Base-by-base conservation (phyloP, 2,329 filamentous ascomycete genomes). In the Sporothrix euskadiensis region DNA sequence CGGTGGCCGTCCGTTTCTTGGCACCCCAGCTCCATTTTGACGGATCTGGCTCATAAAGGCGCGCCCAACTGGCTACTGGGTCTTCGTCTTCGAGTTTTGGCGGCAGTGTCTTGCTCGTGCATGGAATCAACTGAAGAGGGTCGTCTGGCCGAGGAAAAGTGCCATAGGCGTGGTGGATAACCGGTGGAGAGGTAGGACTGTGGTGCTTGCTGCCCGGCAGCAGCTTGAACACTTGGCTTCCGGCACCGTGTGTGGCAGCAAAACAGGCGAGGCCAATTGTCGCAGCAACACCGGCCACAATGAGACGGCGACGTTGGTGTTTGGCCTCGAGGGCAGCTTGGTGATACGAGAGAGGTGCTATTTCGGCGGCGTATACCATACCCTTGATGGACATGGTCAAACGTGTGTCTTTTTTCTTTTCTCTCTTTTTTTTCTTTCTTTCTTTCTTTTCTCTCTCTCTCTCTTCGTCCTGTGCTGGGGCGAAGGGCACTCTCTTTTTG, bases 101-200 rank as follows among this genome's bases (percentile, higher is more conserved):
- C 9, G 81, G 82, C 4, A 82, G n/a, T 0, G 83, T 84, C 8
- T 71, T 68, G 54, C 80, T 78, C 4, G 84, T 86, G 78, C 85
- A 86, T 2, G 85, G 85, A 1, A 86, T 78, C 76, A 86, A 84
- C 7, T 75, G 83, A 73, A 87, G 86, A 0, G 83, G 81, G 70
- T 87, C 85, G n/a, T 80, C 76, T 3, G 80, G 76, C 19, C 76
- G 73, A 0, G 85, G 85, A 71, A 85, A 86, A 16, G 54, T 76
- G 14, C 83, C 83, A 56, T 66, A 72, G 7, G 49, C n/a, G 71
- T 32, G 32, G 16, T 44, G 39, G 26, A 30, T 19, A 14, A 47
- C 9, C n/a, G 69, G 56, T 3, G 56, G 39, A 3, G 12, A 6
- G 6, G 54, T 10, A 14, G 54, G 2, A n/a, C 39, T n/a, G 22